phyloP scores from a whole-genome alignment of 768 basidiomycete genomes.

The Rhodotorula paludigena region DNA sequence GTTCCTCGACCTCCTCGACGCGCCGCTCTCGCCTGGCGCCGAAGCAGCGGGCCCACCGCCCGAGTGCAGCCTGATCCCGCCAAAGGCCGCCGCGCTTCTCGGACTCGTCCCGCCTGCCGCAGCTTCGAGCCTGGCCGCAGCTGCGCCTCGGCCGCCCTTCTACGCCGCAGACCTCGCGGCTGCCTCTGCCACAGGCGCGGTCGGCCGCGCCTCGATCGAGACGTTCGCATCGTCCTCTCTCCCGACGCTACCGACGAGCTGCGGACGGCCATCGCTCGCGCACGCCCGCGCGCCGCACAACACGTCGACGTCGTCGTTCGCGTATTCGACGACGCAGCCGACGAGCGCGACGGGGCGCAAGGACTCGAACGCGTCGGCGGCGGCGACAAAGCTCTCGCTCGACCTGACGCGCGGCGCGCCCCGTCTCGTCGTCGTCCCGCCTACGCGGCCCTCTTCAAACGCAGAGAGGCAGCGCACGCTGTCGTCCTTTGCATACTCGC shows the following conservation, averaged over 20 bases:
- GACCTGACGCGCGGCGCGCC: background rate
- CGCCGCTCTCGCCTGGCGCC: background rate
- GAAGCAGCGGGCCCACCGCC: background rate
- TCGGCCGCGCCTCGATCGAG: background rate
- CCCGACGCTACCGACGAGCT: background rate
- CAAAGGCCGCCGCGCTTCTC: constrained; percentile 28
- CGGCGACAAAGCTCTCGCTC: background rate
- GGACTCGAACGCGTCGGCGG: background rate
- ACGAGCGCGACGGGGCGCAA: background rate
- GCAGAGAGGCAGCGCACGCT: background rate
- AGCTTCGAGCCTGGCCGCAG: background rate
- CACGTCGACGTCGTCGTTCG: background rate
- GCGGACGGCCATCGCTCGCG: too few relatives aligned
- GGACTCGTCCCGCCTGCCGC: constrained; percentile 17
- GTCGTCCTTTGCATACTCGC: too few relatives aligned
- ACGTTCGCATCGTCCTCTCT: too few relatives aligned
- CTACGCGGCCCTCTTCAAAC: background rate
- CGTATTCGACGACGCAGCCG: background rate
- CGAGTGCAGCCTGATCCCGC: constrained; percentile 4
- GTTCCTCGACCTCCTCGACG: constrained; percentile 6
- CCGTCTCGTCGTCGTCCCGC: background rate
- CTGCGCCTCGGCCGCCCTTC: background rate
- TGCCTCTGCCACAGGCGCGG: background rate
- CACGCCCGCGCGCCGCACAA: too few relatives aligned
- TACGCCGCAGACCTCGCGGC: background rate